Evolutionary conservation across 371 early-diverging fungal genomes (phyloP).

Genomic region (Entomophthora muscae): DNA sequence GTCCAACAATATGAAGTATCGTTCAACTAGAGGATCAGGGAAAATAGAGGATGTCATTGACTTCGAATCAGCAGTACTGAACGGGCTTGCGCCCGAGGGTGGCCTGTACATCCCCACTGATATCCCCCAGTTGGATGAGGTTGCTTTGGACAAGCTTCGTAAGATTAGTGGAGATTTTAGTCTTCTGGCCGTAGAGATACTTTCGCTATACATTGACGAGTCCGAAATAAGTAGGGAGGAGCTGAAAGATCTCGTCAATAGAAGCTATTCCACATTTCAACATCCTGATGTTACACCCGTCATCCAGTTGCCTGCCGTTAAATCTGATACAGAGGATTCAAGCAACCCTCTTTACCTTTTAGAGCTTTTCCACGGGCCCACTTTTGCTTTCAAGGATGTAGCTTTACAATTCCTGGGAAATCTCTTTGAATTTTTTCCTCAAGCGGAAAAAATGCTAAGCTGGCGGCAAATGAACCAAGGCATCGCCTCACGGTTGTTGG

Average conservation of each 20-base stretch:
- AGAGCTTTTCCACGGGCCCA: conserved; percentile 94
- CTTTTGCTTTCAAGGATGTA: conserved; percentile 96
- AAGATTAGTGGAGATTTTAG: conserved; percentile 48
- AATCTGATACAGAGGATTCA: conserved; percentile 9
- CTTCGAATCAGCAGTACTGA: conserved; percentile 83
- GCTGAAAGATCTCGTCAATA: conserved; percentile 38
- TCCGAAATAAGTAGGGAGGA: conserved; percentile 60
- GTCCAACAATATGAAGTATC: conserved; percentile 61
- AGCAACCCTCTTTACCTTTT: conserved; percentile 38
- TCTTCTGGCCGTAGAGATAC: conserved; percentile 64
- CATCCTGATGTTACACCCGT: conserved; percentile 62
- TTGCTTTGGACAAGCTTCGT: conserved; percentile 15
- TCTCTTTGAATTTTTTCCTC: conserved; percentile 91
- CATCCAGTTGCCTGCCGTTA: conserved; percentile 39
- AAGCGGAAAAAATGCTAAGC: conserved; percentile 22
- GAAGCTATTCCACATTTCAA: conserved; percentile 67
- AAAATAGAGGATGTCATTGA: conserved; percentile 32
- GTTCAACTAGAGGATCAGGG: conserved; percentile 69
- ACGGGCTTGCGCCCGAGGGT: conserved; percentile 86
- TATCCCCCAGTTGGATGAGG: conserved; percentile 43
- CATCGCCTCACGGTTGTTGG: conserved; percentile 75
- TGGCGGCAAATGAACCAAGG: conserved; percentile 18
- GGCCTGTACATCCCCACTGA: conserved; percentile 83
- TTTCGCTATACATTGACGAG: conserved; percentile 61
- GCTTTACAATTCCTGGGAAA: conserved; percentile 93